Conservation (phyloP, 768 basidiomycete species). For the Lanmaoa pseudosensibilis region DNA sequence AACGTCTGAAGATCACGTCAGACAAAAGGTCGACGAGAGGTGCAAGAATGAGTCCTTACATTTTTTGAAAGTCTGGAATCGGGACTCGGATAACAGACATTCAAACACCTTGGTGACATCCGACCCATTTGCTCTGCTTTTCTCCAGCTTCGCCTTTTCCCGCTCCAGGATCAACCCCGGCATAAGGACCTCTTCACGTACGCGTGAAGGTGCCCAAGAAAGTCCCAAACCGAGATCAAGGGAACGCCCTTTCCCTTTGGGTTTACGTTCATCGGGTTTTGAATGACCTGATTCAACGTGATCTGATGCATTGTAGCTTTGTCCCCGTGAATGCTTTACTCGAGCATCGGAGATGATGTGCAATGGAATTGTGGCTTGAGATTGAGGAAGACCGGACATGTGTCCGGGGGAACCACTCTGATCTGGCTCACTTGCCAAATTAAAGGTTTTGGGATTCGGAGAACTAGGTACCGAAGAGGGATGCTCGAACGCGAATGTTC, state of each 20-base stretch:
- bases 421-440: conserved; percentile 17
- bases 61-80: conserved; percentile 51
- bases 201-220: conserved; percentile 68
- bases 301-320: conserved; percentile 28
- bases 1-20: conserved; percentile 49
- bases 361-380: conserved; percentile 18
- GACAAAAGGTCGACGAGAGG: conserved; percentile 9
- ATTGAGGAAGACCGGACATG: conserved; percentile 7
- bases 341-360: conserved; percentile 36
- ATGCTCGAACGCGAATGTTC: conserved; percentile 67
- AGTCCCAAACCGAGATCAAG: conserved; percentile 69
- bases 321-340: conserved; percentile 26
- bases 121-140: conserved; percentile 17
- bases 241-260: conserved; percentile 62
- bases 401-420: conserved; percentile 6
- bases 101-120: conserved; percentile 41
- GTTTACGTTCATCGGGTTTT: conserved; percentile 18
- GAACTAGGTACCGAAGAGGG: conserved; percentile 53
- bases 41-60: conserved; percentile 47
- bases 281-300: conserved; percentile 16
- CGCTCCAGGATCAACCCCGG: conserved; percentile 37
- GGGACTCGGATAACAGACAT: conserved; percentile 35
- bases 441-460: conserved; percentile 23
- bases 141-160: conserved; percentile 29
- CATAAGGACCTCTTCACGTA: conserved; percentile 66